Evolutionary conservation across 306 rosid genomes (phyloP).

Genomic region (Inga oerstediana): DNA sequence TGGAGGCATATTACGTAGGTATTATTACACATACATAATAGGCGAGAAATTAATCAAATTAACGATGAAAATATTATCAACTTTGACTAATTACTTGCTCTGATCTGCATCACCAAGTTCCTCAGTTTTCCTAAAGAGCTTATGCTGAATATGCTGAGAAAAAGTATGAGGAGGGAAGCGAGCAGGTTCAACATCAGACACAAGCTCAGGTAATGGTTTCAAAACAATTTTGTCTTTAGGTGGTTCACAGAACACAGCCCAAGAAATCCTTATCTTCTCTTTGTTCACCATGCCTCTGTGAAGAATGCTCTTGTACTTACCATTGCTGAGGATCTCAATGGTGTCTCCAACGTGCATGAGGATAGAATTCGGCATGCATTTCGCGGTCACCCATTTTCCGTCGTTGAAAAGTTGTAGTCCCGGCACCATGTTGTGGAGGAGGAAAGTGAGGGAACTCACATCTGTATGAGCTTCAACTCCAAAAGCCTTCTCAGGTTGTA

Average conservation of each 20-base stretch:
- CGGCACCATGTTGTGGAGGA: constrained; percentile 89
- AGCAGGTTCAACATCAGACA: constrained; percentile 54
- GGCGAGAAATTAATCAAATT: too few species aligned
- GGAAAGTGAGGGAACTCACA: constrained; percentile 74
- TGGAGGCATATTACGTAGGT: too few species aligned
- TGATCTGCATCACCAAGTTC: not conserved
- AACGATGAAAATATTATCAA: too few species aligned
- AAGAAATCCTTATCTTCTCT: constrained; percentile 81
- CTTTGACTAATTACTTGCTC: too few species aligned
- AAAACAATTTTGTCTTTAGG: constrained; percentile 82
- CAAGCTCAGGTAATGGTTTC: constrained; percentile 70
- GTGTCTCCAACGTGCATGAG: constrained; percentile 91
- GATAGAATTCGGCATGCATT: constrained; percentile 70
- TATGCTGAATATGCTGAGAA: constrained; percentile 81
- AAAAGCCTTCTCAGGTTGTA: constrained; percentile 75
- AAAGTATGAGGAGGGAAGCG: constrained; percentile 77
- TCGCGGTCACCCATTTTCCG: constrained; percentile 78
- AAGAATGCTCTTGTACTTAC: constrained; percentile 78
- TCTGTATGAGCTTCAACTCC: constrained; percentile 94
- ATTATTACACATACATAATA: too few species aligned
- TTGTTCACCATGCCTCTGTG: constrained; percentile 83
- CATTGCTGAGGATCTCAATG: constrained; percentile 79
- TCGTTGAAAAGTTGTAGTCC: constrained; percentile 79
- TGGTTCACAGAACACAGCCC: constrained; percentile 32
- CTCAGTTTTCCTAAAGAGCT: constrained; percentile 54